Percentiles rank a stretch among this genome's conserved stretches.
phyloP scores from a whole-genome alignment of 108 stramenopile species.

The Aurantiochytrium sp. region DNA sequence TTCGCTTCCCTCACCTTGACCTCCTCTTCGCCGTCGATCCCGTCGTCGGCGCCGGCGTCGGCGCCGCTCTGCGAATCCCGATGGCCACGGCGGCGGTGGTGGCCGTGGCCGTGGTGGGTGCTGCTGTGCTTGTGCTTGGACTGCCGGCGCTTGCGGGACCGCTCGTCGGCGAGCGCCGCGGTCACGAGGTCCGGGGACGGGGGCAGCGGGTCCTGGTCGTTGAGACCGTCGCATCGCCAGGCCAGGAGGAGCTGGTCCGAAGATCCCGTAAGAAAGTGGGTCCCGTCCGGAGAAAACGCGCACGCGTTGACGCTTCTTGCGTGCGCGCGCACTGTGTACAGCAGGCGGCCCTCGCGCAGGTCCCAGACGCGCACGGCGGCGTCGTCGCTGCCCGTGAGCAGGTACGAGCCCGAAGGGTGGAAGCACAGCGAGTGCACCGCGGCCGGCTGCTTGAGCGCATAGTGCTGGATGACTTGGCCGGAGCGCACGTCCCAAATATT shows the following conservation, averaged over 20 bases:
- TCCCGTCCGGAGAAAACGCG: slow-evolving; percentile 44
- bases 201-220: neutral
- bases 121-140: neutral
- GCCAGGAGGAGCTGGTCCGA: slow-evolving; percentile 55
- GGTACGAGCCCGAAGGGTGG: slow-evolving; percentile 54
- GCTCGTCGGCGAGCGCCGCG: neutral
- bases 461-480: slow-evolving; percentile 58
- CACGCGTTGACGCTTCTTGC: slow-evolving; percentile 32
- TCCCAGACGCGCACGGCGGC: slow-evolving; percentile 60
- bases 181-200: neutral
- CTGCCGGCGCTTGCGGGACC: neutral
- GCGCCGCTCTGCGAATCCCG: neutral
- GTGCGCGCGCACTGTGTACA: slow-evolving; percentile 63
- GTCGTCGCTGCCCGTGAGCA: slow-evolving; percentile 54
- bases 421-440: slow-evolving; percentile 39
- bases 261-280: slow-evolving; percentile 51
- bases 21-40: neutral
- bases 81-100: neutral
- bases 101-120: neutral
- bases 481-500: slow-evolving; percentile 59
- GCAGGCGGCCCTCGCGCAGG: slow-evolving; percentile 60
- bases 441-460: slow-evolving; percentile 49
- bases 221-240: slow-evolving; percentile 40
- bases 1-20: neutral
- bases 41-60: neutral